Base-by-base conservation (phyloP, 2,329 filamentous ascomycete species). In the Diplodia seriata region DNA sequence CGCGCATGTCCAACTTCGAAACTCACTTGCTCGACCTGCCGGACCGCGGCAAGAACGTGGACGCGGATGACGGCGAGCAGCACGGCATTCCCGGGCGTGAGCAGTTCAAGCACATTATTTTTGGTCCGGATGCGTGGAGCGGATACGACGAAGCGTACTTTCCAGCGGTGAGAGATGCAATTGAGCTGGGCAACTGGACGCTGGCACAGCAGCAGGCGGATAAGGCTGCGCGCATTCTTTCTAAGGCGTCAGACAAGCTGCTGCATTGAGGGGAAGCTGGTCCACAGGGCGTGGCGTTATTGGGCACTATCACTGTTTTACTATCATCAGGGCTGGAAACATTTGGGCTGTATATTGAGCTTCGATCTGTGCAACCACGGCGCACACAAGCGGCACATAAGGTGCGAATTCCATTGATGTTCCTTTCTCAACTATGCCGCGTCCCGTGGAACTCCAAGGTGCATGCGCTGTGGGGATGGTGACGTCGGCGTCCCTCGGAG, bases 31-130 rank as follows among this genome's bases (percentile, higher is more conserved):
- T 98, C 33, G 95, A 99, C 80, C 76, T 93, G 63, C 88, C 90
- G 51, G 69, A 72, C 47, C 71, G 78, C 12, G 76, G 78, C 49
- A 71, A 74, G 5, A 70, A 68, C 3, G 68, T 72, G 43, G 71
- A 79, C 8, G 76, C 77, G 38, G 70, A 74, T 2, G 70, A 68
- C 18, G 61, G 56, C 20, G 70, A 69, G 9, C 69, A 71, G 33
- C 76, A 79, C 70, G 93, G 93, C 69, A 91, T 97, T 4, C 91
- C 92, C 49, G 92, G 92, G 73, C 89, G 94, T 71, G 91, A 91
- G 5, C 95, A 98, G 80, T 99, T 93, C 85, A 97, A 96, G 79
- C 95, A 97, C 79, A 86, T 96, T 75, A 82, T 99, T 68, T 97
- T 94, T 76, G 94, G 91, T 1, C 95, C 95, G 0, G 87, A 92